Evolutionary conservation across 2,329 filamentous ascomycete genomes (phyloP).

Genomic region (Pseudocercospora fijiensis): DNA sequence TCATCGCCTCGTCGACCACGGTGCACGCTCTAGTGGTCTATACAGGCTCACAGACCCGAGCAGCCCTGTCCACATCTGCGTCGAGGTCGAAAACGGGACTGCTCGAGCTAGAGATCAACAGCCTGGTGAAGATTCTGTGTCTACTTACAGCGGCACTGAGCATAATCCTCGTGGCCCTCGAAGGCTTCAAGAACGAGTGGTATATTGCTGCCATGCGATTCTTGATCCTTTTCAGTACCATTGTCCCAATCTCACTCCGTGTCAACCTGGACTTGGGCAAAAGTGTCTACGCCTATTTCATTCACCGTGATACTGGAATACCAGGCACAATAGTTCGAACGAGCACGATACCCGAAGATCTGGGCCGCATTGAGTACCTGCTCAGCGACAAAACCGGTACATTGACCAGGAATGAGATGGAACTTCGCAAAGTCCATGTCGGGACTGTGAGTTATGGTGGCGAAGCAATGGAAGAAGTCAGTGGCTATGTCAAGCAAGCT

Average conservation of each 20-base stretch:
- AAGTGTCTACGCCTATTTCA: slow-evolving; percentile 92
- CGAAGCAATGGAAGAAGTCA: slow-evolving; percentile 97
- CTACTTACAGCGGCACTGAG: slow-evolving; percentile 83
- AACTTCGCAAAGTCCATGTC: slow-evolving; percentile 97
- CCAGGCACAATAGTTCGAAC: slow-evolving; percentile 90
- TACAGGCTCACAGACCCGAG: slow-evolving; percentile 89
- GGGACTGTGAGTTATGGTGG: slow-evolving; percentile 98
- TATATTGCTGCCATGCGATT: slow-evolving; percentile 99
- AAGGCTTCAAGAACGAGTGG: slow-evolving; percentile 76
- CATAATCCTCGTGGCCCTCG: slow-evolving; percentile 80
- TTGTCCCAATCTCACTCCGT: slow-evolving; percentile 92
- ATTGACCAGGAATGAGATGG: slow-evolving; percentile 78
- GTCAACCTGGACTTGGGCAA: slow-evolving; percentile 98
- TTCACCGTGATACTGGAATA: slow-evolving; percentile 86
- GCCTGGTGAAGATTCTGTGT: slow-evolving; percentile 92
- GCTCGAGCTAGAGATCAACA: slow-evolving; percentile 95
- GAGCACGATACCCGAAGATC: slow-evolving; percentile 94
- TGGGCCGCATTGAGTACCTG: slow-evolving; percentile 93
- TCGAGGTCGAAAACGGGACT: slow-evolving; percentile 93
- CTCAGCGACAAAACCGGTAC: slow-evolving; percentile 98
- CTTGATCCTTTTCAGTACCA: slow-evolving; percentile 96
- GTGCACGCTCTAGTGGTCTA: slow-evolving; percentile 91
- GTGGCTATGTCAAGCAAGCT: slow-evolving; percentile 78
- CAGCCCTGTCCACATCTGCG: slow-evolving; percentile 85
- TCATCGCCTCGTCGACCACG: slow-evolving; percentile 87